A percentile compares a stretch with the other conserved stretches of the same genome.
Conservation (phyloP, 352 stramenopile species). For the Phytophthora pinifolia region DNA sequence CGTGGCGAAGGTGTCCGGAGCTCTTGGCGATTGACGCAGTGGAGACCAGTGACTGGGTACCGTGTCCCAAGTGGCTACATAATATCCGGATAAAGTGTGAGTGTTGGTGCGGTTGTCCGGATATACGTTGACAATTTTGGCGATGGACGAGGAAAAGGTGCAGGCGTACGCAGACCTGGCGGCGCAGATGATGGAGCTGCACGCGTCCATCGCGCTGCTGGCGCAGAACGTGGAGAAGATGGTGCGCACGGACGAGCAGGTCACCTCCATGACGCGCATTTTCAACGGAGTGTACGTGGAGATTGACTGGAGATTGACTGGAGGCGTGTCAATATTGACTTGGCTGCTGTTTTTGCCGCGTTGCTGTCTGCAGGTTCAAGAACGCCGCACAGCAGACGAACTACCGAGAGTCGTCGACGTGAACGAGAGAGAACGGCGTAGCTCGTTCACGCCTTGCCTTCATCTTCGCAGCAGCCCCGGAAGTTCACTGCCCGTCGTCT, state of each 20-base stretch:
- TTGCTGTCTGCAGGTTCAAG: constrained; percentile 39
- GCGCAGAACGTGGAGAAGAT: constrained; percentile 78
- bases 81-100: not conserved
- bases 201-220: constrained; percentile 69
- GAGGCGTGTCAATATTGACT: constrained; percentile 3
- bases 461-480: not conserved
- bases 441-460: not conserved
- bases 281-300: constrained; percentile 71
- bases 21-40: constrained; percentile 2
- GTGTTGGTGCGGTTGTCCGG: constrained; percentile 1
- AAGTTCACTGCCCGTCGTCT: not conserved
- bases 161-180: constrained; percentile 66
- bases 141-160: constrained; percentile 75
- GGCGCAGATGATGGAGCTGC: constrained; percentile 73
- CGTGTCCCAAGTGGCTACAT: constrained; percentile 13
- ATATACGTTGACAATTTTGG: not conserved
- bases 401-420: constrained; percentile 25
- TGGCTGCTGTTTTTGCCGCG: not conserved
- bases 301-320: not conserved
- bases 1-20: no score
- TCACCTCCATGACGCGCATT: constrained; percentile 70
- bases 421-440: constrained; percentile 2
- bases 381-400: constrained; percentile 44
- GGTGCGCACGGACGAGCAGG: constrained; percentile 63
- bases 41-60: constrained; percentile 20